Evolutionary conservation across 306 rosid species (phyloP), one percentile per base, ranked within the genome.

Genomic region (Vicia sativa): DNA sequence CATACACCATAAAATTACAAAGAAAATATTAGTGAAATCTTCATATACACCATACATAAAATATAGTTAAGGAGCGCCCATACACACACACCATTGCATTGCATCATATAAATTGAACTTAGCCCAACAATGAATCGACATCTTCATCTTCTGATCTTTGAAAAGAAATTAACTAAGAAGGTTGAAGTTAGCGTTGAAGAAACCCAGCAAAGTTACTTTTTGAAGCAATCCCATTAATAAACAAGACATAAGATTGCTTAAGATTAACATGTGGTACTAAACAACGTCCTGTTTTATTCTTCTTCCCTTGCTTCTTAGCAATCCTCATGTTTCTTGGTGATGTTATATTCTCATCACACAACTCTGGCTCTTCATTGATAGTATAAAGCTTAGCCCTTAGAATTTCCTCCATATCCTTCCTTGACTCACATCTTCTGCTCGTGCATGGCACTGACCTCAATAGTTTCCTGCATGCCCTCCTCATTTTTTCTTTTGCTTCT

Each of bases 351-450:
- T 82, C 87, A 29, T 86, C 88, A 50, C 75, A 77, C 6, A 43
- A 43, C 31, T 89, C 96, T n/a, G 92, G 88, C 67, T 86, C 96
- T 74, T 89, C 96, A 52, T 59, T 74, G 48, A 89, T 89, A 7
- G 90, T 86, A 46, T 90, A 77, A 74, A 89, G 90, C 84, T 86
- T 89, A 74, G 83, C 78, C 79, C 87, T 82, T 72, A 86, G 78
- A 71, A 89, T 84, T 21, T 86, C 87, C 63, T 84, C 92, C 68
- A 80, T 84, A 67, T 84, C 91, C 60, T 78, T 80, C 78, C 77
- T 79, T 1, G 88, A 89, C 3, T 84, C 88, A 3, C 75, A 74
- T 65, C 84, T 46, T 57, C 84, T 58, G 66, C 82, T 79, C 12
- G 84, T 77, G 76, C 90, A 89, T 18, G 91, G 92, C 82, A 86